Evolutionary conservation across 225 moss, liverwort and hornwort species (phyloP), one percentile per base, ranked within the genome.

Genomic region (Bryoerythrophyllum caledonicum): DNA sequence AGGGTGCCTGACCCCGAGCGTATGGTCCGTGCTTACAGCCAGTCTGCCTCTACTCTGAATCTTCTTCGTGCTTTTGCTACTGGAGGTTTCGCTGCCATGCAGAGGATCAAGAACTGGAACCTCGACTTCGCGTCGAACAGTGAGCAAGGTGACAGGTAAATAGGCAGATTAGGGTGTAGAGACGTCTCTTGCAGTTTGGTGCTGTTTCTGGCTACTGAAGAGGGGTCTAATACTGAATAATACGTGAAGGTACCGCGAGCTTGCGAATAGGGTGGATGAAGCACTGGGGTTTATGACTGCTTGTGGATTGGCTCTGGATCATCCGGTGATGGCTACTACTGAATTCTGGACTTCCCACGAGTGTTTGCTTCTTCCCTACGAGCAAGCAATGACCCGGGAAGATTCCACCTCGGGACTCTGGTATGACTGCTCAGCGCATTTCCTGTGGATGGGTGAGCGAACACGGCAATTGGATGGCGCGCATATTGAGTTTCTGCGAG

Each of bases 401-500:
- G 82, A 86, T 68, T 82, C 82, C 14, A 86, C 85, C n/a, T 79
- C 79, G 10, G 82, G 85, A 27, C 79, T 73, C 19, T 86, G 85
- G 85, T 86, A 86, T 26, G 85, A 86, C 58, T 86, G 85, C 55
- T 86, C 85, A 5, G 82, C 85, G 25, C 85, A 86, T 73, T 82
- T 86, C 19, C 68, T 86, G 40, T 86, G 85, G 85, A 79, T 86
- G 65, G 85, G 82, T 27, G 82, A 86, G 76, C 81, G 85, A 53
- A 86, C 84, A 17, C 76, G 83, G 15, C 83, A 83, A 71, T 67
- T 83, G 20, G 83, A 83, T 55, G 83, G 83, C 21, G 83, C 83
- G 15, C 83, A 92, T 27, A 71, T 92, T 9, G 92, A 92, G 64
- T 92, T 92, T 48, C 85, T 92, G 40, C 84, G 86, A 9, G 92